A percentile compares a stretch with the other conserved stretches of the same genome.
phyloP scores from a whole-genome alignment of 306 rosid species.

The Myrica gale region DNA sequence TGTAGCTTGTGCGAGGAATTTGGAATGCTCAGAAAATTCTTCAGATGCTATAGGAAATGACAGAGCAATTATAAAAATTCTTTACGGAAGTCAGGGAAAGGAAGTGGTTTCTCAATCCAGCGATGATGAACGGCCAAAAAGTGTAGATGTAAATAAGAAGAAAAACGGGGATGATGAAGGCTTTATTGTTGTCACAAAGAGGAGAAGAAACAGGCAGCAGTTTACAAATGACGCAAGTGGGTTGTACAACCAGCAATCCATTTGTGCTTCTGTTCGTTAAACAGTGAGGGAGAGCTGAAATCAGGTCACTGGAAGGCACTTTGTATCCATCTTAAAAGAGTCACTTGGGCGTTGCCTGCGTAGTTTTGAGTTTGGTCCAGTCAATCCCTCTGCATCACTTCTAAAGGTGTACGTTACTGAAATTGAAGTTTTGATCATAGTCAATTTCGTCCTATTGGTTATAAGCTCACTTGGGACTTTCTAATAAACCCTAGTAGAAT shows the following conservation, averaged over 20 bases:
- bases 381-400: slow-evolving; percentile 29
- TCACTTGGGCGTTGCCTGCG: not conserved
- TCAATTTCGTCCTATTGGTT: slow-evolving; percentile 26
- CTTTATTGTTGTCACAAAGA: slow-evolving; percentile 63
- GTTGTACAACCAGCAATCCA: slow-evolving; percentile 72
- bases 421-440: slow-evolving; percentile 33
- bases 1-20: slow-evolving; percentile 30
- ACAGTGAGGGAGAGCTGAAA: slow-evolving; percentile 18
- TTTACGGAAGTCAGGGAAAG: slow-evolving; percentile 56
- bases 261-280: slow-evolving; percentile 83
- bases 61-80: slow-evolving; percentile 70
- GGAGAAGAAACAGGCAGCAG: slow-evolving; percentile 70
- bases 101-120: slow-evolving; percentile 33
- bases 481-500: slow-evolving; percentile 22
- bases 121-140: slow-evolving; percentile 35
- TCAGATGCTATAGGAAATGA: slow-evolving; percentile 73
- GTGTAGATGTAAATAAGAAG: slow-evolving; percentile 34
- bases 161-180: slow-evolving; percentile 64
- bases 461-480: slow-evolving; percentile 23
- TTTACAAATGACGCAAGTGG: slow-evolving; percentile 58
- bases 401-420: slow-evolving; percentile 27
- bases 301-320: not conserved
- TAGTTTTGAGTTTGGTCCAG: not conserved
- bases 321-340: not conserved
- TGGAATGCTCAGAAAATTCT: slow-evolving; percentile 32